Base-by-base conservation (phyloP, 306 rosid genomes). In the Crataegus laevigata region DNA sequence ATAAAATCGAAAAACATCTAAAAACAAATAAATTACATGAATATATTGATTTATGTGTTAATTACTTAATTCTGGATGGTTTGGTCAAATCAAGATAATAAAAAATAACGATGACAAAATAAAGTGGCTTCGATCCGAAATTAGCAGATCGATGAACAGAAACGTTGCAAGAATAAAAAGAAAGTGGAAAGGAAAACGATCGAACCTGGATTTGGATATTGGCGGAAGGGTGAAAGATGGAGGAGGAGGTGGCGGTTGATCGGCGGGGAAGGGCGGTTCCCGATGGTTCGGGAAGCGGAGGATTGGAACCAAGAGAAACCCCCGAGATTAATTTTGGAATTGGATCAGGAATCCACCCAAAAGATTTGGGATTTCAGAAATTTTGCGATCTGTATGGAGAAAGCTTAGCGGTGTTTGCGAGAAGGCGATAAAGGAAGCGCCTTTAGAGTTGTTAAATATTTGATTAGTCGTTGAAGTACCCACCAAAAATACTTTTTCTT, bases 121-220 rank as follows among this genome's bases (percentile, higher is more conserved):
- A 80, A 61, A 10, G 15, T 43, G 84, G 65, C 62, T 82, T 71
- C 60, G 62, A 14, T 26, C 18, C n/a, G n/a, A 81, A 66, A 45
- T 24, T 54, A 59, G 34, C 66, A 74, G 89, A 81, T 87, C 87
- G 73, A 77, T 10, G 2, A 22, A 74, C 6, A 47, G 12, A 8
- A 65, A 72, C 66, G n/a, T 60, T 45, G 17, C 21, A 57, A 24
- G 19, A 60, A 9, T 60, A 34, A 30, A 29, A 13, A 36, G 36
- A 38, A 51, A 5, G 9, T 6, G 26, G 9, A 43, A 18, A 71
- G 45, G 69, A 66, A 64, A 55, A 42, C 2, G 74, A 80, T 73
- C 83, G 71, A 75, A 86, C 92, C 88, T 74, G 81, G 63, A 40
- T 8, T 6, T 19, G 77, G 77, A 47, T 30, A 51, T 50, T 19